Conservation (phyloP, 2,329 filamentous ascomycete genomes). For the Fusarium chlamydosporum region DNA sequence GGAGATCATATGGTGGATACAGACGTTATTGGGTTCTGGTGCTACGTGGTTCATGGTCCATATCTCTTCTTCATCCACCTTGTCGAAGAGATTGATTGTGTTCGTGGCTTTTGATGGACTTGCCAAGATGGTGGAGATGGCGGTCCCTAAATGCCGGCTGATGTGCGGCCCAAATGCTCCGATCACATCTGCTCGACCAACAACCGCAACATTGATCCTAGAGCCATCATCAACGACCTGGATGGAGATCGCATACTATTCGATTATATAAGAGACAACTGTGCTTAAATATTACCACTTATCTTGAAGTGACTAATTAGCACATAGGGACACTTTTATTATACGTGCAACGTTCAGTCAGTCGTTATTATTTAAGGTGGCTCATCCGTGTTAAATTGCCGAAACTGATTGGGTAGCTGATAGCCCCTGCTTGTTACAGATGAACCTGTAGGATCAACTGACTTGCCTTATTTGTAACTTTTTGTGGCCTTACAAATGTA, state of each 20-base stretch:
- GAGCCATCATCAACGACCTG: not conserved
- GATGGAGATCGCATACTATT: not conserved
- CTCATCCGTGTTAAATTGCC: no score
- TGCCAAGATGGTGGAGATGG: not conserved
- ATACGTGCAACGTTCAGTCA: no score
- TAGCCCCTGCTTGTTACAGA: no score
- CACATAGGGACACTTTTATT: no score
- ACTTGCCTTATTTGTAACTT: no score
- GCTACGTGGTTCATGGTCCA: not conserved
- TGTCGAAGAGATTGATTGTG: not conserved
- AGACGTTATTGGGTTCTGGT: not conserved
- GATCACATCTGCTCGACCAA: not conserved
- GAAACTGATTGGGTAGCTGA: no score
- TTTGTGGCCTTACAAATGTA: no score
- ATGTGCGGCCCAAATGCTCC: not conserved
- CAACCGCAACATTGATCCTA: not conserved
- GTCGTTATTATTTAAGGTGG: no score
- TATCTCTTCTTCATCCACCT: not conserved
- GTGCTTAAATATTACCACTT: no score
- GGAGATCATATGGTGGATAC: not conserved
- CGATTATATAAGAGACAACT: no score
- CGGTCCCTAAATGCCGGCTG: not conserved
- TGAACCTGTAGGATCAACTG: no score
- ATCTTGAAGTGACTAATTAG: no score
- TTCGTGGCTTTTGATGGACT: not conserved